Conservation (phyloP, 2,329 filamentous ascomycete species). For the Xylariaceae sp. region DNA sequence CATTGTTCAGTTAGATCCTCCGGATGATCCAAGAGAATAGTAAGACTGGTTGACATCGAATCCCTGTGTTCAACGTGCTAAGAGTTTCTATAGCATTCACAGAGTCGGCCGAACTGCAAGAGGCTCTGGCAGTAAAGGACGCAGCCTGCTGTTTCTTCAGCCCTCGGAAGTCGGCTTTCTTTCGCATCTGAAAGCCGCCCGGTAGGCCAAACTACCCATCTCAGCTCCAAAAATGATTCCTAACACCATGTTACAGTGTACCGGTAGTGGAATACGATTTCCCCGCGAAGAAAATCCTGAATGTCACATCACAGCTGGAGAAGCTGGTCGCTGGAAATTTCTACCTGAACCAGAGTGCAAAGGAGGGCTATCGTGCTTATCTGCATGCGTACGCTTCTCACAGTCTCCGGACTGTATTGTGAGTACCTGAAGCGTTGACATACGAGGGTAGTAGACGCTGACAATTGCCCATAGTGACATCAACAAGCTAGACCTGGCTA, state of each 20-base stretch:
- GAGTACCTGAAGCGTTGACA: conserved; percentile 64
- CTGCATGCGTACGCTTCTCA: conserved; percentile 93
- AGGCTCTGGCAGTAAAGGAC: conserved; percentile 77
- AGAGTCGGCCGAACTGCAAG: conserved; percentile 92
- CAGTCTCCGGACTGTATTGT: conserved; percentile 76
- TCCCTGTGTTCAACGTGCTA: not conserved
- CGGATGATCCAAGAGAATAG: conserved; percentile 68
- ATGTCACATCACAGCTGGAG: conserved; percentile 87
- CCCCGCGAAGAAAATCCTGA: conserved; percentile 84
- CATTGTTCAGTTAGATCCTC: conserved; percentile 94
- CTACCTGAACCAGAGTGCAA: conserved; percentile 85
- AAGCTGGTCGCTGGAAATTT: conserved; percentile 94
- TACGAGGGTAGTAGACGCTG: not conserved
- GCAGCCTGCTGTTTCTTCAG: conserved; percentile 88
- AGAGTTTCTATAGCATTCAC: conserved; percentile 46
- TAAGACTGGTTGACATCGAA: not conserved
- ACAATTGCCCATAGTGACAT: conserved; percentile 8
- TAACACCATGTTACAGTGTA: conserved; percentile 62
- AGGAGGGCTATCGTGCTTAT: conserved; percentile 81
- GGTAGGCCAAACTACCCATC: not conserved
- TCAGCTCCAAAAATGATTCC: not conserved
- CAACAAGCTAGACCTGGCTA: conserved; percentile 59
- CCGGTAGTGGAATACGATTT: conserved; percentile 97
- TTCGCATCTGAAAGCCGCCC: conserved; percentile 68
- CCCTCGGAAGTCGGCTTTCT: conserved; percentile 91